phyloP scores from a whole-genome alignment of 2,329 filamentous ascomycete species.

The Pseudocercospora crystallina region DNA sequence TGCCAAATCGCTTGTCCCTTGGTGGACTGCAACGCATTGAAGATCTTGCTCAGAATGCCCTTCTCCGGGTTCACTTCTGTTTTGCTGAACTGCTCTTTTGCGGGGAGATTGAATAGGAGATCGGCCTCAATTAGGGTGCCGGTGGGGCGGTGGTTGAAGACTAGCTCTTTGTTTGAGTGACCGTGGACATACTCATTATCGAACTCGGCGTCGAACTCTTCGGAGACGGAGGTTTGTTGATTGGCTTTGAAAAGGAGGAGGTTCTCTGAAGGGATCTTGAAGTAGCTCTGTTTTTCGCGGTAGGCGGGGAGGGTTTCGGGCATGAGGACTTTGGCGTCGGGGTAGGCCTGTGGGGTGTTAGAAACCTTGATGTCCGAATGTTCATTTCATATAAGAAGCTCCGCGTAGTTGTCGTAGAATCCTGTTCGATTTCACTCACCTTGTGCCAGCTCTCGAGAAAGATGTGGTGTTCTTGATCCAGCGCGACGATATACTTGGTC shows the following conservation, averaged over 20 bases:
- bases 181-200: slow-evolving; percentile 77
- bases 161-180: slow-evolving; percentile 82
- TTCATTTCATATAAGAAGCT: background rate
- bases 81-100: slow-evolving; percentile 73
- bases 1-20: slow-evolving; percentile 66
- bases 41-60: slow-evolving; percentile 61
- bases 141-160: slow-evolving; percentile 79
- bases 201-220: slow-evolving; percentile 85
- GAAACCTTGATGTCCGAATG: slow-evolving; percentile 14
- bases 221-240: slow-evolving; percentile 53
- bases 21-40: slow-evolving; percentile 60
- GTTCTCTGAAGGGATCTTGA: slow-evolving; percentile 25
- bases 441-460: slow-evolving; percentile 82
- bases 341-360: slow-evolving; percentile 56
- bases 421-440: slow-evolving; percentile 8
- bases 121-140: slow-evolving; percentile 83
- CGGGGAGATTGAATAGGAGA: slow-evolving; percentile 85
- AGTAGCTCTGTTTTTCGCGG: slow-evolving; percentile 52
- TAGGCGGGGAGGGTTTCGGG: slow-evolving; percentile 83
- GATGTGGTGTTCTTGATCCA: slow-evolving; percentile 93
- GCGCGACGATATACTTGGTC: slow-evolving; percentile 81
- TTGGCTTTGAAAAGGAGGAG: slow-evolving; percentile 56
- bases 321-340: slow-evolving; percentile 75
- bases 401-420: background rate
- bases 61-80: slow-evolving; percentile 54